Conservation (phyloP, 768 basidiomycete species). For the Macrolepiota fuliginosa region DNA sequence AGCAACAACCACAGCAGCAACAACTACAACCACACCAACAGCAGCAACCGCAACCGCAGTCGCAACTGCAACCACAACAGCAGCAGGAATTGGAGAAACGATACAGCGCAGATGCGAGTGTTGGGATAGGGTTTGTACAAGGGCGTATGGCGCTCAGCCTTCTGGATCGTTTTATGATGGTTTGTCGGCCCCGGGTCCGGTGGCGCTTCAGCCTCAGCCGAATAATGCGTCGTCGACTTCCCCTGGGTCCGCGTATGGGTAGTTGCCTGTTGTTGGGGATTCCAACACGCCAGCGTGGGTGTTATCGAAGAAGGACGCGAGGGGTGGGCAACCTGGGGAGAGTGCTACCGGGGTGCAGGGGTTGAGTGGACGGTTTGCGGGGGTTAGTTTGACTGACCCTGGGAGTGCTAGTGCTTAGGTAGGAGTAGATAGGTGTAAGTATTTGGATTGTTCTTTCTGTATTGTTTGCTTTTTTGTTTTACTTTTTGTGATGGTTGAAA, state of each 20-base stretch:
- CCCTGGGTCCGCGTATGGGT: slow-evolving; percentile 3
- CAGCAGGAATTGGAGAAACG: too few species aligned
- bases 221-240: slow-evolving; percentile 12
- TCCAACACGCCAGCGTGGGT: slow-evolving; percentile 39
- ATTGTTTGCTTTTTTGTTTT: too few species aligned
- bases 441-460: too few species aligned
- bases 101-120: too few species aligned
- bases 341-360: neutral
- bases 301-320: slow-evolving; percentile 36
- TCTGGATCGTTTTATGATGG: neutral
- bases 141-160: slow-evolving; percentile 10
- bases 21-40: too few species aligned
- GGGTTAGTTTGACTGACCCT: slow-evolving; percentile 10
- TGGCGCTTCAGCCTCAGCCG: slow-evolving; percentile 13
- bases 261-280: slow-evolving; percentile 12
- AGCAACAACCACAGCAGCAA: too few species aligned
- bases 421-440: neutral
- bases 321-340: neutral
- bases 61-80: neutral
- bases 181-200: neutral
- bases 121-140: neutral
- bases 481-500: too few species aligned
- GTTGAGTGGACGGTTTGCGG: slow-evolving; percentile 1
- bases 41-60: too few species aligned
- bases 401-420: slow-evolving; percentile 4